Evolutionary conservation across 2,329 filamentous ascomycete genomes (phyloP).

Genomic region (Verticillium albo-atrum): DNA sequence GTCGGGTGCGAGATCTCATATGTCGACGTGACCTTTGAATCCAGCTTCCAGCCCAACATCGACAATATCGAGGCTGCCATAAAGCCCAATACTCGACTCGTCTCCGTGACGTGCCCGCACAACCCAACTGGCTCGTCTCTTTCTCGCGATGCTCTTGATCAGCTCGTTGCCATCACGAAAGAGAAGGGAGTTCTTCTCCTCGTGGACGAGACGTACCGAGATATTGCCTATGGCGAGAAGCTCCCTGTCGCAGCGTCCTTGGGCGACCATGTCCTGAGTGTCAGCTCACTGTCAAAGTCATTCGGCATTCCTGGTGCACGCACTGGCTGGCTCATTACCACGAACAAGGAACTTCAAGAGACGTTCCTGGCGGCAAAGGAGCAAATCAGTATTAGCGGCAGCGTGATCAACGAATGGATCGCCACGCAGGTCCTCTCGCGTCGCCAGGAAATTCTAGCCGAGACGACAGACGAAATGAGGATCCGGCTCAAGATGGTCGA

Average conservation of each 20-base stretch:
- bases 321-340: slow-evolving; percentile 14
- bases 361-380: slow-evolving; percentile 18
- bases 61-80: slow-evolving; percentile 10
- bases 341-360: slow-evolving; percentile 11
- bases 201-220: slow-evolving; percentile 18
- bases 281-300: slow-evolving; percentile 17
- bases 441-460: slow-evolving; percentile 5
- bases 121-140: slow-evolving; percentile 15
- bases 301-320: slow-evolving; percentile 17
- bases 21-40: slow-evolving; percentile 14
- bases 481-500: slow-evolving; percentile 13
- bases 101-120: slow-evolving; percentile 16
- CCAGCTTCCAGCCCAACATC: slow-evolving; percentile 11
- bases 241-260: slow-evolving; percentile 11
- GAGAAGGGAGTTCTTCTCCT: slow-evolving; percentile 7
- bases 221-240: slow-evolving; percentile 9
- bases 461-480: slow-evolving; percentile 13
- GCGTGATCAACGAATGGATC: slow-evolving; percentile 15
- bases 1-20: slow-evolving; percentile 17
- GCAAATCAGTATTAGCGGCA: slow-evolving; percentile 17
- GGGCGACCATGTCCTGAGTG: slow-evolving; percentile 14
- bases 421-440: slow-evolving; percentile 16
- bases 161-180: slow-evolving; percentile 11
- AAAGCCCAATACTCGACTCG: slow-evolving; percentile 12
- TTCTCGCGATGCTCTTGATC: slow-evolving; percentile 1